These are phyloP conservation scores for Alloteropsis semialata DNA, from an alignment of 176 grass and related monocot genomes.

Conservation along the genomic window DNA sequence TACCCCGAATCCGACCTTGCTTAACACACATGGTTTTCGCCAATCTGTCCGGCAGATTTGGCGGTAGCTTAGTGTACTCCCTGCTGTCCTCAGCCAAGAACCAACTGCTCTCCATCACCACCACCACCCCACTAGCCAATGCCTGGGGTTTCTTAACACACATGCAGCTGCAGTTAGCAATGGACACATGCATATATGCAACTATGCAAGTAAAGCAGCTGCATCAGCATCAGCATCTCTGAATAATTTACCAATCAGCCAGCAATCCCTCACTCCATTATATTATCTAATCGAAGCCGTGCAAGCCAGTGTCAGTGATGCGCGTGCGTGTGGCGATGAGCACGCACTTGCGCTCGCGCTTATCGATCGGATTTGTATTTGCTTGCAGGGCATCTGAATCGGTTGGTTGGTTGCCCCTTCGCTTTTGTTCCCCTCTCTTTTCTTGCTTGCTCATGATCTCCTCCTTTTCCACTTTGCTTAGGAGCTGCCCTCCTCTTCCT, in stretches of 20 bases:
- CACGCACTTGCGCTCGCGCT: neutral
- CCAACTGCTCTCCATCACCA: slow-evolving; percentile 21
- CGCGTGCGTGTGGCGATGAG: slow-evolving; percentile 8
- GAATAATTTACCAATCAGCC: neutral
- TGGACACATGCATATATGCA: neutral
- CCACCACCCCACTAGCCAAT: slow-evolving; percentile 2
- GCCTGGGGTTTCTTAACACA: neutral
- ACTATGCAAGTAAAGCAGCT: neutral
- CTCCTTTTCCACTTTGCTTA: neutral
- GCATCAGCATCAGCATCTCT: neutral
- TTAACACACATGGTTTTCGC: neutral
- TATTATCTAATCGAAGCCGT: neutral
- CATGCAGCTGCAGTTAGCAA: neutral
- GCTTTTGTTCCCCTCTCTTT: neutral
- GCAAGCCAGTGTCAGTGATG: neutral
- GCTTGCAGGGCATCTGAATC: slow-evolving; percentile 17
- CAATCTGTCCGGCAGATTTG: slow-evolving; percentile 41
- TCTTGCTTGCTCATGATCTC: neutral
- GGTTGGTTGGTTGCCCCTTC: neutral
- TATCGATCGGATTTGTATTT: neutral
- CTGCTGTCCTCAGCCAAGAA: slow-evolving; percentile 23
- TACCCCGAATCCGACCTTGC: slow-evolving; percentile 14
- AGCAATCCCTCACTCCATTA: neutral
- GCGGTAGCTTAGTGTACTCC: slow-evolving; percentile 20
- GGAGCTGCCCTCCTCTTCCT: slow-evolving; percentile 2